These are phyloP conservation scores for Carallia brachiata DNA, from an alignment of 345 rosid species.

Conservation along the genomic window DNA sequence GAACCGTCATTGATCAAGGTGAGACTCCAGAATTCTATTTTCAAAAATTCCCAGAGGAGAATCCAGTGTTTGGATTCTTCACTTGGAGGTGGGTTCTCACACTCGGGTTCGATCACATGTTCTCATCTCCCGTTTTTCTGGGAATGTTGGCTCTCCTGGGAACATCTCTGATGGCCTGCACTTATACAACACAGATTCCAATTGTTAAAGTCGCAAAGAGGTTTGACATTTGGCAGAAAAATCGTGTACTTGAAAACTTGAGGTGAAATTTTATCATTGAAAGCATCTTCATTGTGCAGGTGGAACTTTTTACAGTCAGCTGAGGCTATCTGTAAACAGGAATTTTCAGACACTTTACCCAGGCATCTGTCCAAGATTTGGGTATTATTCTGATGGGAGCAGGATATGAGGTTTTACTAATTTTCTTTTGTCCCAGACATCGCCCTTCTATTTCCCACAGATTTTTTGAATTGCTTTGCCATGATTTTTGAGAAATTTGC, in stretches of 20 bases:
- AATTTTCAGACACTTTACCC: conserved; percentile 67
- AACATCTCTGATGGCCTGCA: conserved; percentile 89
- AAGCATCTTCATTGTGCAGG: conserved; percentile 34
- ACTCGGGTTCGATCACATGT: conserved; percentile 81
- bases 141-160: conserved; percentile 71
- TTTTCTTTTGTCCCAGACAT: neutral
- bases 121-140: conserved; percentile 78
- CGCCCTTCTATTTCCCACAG: neutral
- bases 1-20: conserved; percentile 87
- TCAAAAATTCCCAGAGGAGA: conserved; percentile 76
- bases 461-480: neutral
- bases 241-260: conserved; percentile 5
- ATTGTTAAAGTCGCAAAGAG: conserved; percentile 84
- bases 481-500: too few relatives aligned
- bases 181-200: conserved; percentile 95
- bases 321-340: conserved; percentile 67
- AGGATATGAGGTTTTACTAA: conserved; percentile 64
- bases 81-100: conserved; percentile 93
- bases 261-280: conserved; percentile 5
- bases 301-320: conserved; percentile 72
- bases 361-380: conserved; percentile 69
- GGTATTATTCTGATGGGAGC: conserved; percentile 84
- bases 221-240: conserved; percentile 34
- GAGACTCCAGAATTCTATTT: conserved; percentile 77
- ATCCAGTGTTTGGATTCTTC: conserved; percentile 80